Percentiles rank a stretch among this genome's conserved stretches.
phyloP scores from a whole-genome alignment of 148 eudicot species.

The Vaccinium darrowii region DNA sequence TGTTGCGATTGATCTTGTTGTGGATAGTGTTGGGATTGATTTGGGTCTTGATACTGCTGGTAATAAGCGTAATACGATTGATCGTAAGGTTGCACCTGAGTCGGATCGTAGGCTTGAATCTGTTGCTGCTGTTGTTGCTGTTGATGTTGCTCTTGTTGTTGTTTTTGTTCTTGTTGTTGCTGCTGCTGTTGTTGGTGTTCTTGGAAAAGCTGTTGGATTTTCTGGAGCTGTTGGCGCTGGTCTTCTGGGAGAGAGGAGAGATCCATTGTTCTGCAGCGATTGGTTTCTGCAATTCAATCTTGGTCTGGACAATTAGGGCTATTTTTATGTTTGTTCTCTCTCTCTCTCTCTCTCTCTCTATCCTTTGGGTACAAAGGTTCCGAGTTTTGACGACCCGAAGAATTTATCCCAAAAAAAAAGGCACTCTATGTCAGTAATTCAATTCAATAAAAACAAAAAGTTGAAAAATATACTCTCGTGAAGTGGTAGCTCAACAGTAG shows the following conservation, averaged over 20 bases:
- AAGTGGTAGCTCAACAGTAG: too few species aligned
- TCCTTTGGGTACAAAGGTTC: neutral
- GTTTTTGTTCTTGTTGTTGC: neutral
- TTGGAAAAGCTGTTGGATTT: conserved; percentile 21
- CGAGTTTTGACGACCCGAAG: too few species aligned
- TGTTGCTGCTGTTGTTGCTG: conserved; percentile 17
- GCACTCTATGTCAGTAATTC: too few species aligned
- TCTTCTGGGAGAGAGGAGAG: conserved; percentile 21
- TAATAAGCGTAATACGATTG: conserved; percentile 23
- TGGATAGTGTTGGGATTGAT: conserved; percentile 10
- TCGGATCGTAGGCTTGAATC: conserved; percentile 9
- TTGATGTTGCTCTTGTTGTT: neutral
- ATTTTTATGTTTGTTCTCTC: neutral
- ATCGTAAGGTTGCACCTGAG: conserved; percentile 18
- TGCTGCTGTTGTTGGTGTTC: conserved; percentile 20
- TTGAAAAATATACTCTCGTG: too few species aligned
- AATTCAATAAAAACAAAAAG: too few species aligned
- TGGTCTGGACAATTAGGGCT: neutral
- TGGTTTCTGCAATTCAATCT: neutral
- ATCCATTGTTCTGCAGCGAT: conserved; percentile 16
- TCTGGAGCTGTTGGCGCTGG: conserved; percentile 20
- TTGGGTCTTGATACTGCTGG: conserved; percentile 9
- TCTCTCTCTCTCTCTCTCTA: neutral
- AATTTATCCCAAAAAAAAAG: too few species aligned
- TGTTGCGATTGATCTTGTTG: conserved; percentile 14